Conservation (phyloP, 306 rosid species). For the Abrus pulchellus region DNA sequence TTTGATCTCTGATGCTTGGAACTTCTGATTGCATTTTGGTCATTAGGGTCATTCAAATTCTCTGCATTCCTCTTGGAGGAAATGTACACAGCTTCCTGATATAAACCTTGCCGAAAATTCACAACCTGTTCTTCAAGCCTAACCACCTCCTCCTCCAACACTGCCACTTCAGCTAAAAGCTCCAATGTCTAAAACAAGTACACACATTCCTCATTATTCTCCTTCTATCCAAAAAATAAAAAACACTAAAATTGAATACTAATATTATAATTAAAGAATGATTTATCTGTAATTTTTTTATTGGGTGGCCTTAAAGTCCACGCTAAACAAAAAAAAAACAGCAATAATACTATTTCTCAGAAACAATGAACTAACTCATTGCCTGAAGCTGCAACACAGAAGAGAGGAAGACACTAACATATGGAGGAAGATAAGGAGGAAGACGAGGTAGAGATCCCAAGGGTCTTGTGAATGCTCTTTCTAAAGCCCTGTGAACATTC, state of each 20-base stretch:
- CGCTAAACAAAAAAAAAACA: no score
- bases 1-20: slow-evolving; percentile 87
- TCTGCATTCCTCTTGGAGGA: slow-evolving; percentile 79
- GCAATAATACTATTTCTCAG: neutral
- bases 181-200: slow-evolving; percentile 78
- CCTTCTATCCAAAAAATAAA: neutral
- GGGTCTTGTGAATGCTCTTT: slow-evolving; percentile 96
- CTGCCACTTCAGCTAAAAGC: slow-evolving; percentile 97
- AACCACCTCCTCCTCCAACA: slow-evolving; percentile 92
- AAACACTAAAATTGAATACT: no score
- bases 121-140: slow-evolving; percentile 93
- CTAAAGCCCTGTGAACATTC: slow-evolving; percentile 97
- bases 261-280: no score
- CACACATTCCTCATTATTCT: slow-evolving; percentile 26
- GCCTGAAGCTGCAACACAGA: neutral
- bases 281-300: no score
- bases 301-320: no score
- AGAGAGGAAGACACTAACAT: slow-evolving; percentile 62
- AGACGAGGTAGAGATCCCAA: slow-evolving; percentile 98
- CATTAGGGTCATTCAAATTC: slow-evolving; percentile 60
- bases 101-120: slow-evolving; percentile 92
- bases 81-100: slow-evolving; percentile 88
- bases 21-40: slow-evolving; percentile 58
- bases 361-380: slow-evolving; percentile 17
- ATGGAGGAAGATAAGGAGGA: slow-evolving; percentile 97